These are phyloP conservation scores for Nakazawaea wickerhamii DNA, from an alignment of 805 yeast species.

Conservation along the genomic window DNA sequence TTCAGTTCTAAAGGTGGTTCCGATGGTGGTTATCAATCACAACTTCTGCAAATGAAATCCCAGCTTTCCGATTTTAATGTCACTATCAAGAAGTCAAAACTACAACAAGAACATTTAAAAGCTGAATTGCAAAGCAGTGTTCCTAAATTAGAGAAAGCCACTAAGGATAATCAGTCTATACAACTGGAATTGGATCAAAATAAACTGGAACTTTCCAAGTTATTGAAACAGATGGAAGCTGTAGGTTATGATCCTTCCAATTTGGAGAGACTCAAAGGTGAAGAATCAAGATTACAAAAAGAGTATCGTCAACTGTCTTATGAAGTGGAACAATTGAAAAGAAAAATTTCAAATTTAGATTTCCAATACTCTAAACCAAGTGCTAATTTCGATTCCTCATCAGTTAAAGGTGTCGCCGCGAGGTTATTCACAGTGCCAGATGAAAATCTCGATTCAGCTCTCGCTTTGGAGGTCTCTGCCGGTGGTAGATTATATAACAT, in stretches of 20 bases:
- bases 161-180: slow-evolving; percentile 37
- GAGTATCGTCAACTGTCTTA: slow-evolving; percentile 38
- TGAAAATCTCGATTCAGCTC: slow-evolving; percentile 51
- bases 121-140: slow-evolving; percentile 42
- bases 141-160: slow-evolving; percentile 49
- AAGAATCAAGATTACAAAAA: slow-evolving; percentile 38
- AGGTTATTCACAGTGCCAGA: slow-evolving; percentile 67
- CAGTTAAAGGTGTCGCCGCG: slow-evolving; percentile 87
- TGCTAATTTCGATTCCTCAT: slow-evolving; percentile 48
- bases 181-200: slow-evolving; percentile 39
- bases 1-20: slow-evolving; percentile 77
- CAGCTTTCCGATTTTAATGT: slow-evolving; percentile 49
- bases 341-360: slow-evolving; percentile 68
- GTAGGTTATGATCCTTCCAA: slow-evolving; percentile 54
- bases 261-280: slow-evolving; percentile 37
- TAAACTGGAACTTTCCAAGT: slow-evolving; percentile 29
- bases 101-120: slow-evolving; percentile 53
- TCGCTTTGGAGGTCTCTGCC: slow-evolving; percentile 90
- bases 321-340: slow-evolving; percentile 49
- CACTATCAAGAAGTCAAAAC: slow-evolving; percentile 49
- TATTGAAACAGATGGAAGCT: slow-evolving; percentile 38
- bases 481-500: slow-evolving; percentile 88
- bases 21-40: slow-evolving; percentile 73
- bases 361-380: slow-evolving; percentile 66
- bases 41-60: slow-evolving; percentile 58